A percentile compares a stretch with the other conserved stretches of the same genome.
These are phyloP conservation scores for Rosa rugosa DNA, from an alignment of 306 rosid species.

Conservation along the genomic window DNA sequence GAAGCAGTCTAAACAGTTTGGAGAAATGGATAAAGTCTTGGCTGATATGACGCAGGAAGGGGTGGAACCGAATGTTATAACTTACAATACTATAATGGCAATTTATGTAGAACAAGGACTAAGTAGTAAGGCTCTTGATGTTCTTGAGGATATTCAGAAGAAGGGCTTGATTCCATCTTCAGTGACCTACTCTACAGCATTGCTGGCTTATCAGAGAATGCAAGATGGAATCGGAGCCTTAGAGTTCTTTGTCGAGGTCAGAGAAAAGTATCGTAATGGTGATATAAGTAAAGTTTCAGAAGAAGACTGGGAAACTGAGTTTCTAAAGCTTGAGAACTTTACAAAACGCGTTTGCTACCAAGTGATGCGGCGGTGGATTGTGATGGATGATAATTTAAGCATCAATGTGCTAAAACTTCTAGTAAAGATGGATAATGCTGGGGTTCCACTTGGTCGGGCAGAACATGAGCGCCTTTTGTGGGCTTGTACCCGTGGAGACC, in stretches of 20 bases:
- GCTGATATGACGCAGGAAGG: slow-evolving; percentile 67
- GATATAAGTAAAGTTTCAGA: slow-evolving; percentile 51
- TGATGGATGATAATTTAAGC: slow-evolving; percentile 47
- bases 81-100: slow-evolving; percentile 78
- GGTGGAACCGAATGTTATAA: slow-evolving; percentile 62
- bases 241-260: slow-evolving; percentile 58
- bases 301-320: slow-evolving; percentile 72
- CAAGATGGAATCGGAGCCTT: slow-evolving; percentile 83
- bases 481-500: slow-evolving; percentile 95
- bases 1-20: slow-evolving; percentile 64
- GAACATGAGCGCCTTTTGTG: slow-evolving; percentile 75
- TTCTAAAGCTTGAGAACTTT: slow-evolving; percentile 64
- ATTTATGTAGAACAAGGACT: slow-evolving; percentile 71
- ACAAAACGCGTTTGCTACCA: slow-evolving; percentile 83
- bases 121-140: slow-evolving; percentile 49
- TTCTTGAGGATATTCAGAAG: slow-evolving; percentile 61
- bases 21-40: slow-evolving; percentile 54
- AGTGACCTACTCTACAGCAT: slow-evolving; percentile 69
- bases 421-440: slow-evolving; percentile 62
- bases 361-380: slow-evolving; percentile 90
- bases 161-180: slow-evolving; percentile 73
- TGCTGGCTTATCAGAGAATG: slow-evolving; percentile 72
- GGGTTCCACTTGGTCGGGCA: slow-evolving; percentile 49
- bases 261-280: slow-evolving; percentile 63
- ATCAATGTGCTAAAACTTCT: slow-evolving; percentile 62